Evolutionary conservation across 768 basidiomycete species (phyloP).

Genomic region (Lactarius pseudohatsudake): DNA sequence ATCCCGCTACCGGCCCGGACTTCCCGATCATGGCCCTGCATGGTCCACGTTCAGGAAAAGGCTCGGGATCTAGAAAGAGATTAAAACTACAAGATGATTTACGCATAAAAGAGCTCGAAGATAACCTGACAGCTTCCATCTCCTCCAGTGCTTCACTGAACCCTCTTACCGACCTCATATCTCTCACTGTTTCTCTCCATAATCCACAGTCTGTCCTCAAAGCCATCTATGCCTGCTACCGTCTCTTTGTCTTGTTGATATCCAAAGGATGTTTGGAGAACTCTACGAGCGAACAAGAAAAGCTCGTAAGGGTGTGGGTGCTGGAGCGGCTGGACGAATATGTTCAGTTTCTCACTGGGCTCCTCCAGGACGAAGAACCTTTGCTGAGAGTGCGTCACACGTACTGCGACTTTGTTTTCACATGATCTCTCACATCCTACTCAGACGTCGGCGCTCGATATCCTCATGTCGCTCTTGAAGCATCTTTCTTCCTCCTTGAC

Average conservation of each 20-base stretch:
- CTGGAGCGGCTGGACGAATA: constrained; percentile 73
- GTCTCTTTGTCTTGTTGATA: constrained; percentile 69
- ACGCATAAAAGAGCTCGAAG: constrained; percentile 51
- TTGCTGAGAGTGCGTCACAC: constrained; percentile 59
- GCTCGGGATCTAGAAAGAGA: constrained; percentile 29
- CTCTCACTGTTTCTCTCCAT: constrained; percentile 48
- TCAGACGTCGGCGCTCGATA: constrained; percentile 70
- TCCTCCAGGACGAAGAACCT: constrained; percentile 78
- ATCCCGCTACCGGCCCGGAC: not conserved
- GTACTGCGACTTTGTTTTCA: not conserved
- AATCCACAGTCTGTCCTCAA: constrained; percentile 65
- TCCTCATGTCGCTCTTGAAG: constrained; percentile 73
- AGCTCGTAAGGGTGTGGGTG: constrained; percentile 73
- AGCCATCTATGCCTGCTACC: constrained; percentile 78
- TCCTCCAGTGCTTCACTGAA: constrained; percentile 67
- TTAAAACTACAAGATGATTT: constrained; percentile 30
- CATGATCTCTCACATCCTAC: constrained; percentile 16
- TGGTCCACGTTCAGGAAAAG: constrained; percentile 7
- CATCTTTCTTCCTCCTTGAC: constrained; percentile 70
- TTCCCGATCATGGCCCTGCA: constrained; percentile 23
- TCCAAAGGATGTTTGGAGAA: constrained; percentile 52
- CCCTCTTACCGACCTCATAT: constrained; percentile 69
- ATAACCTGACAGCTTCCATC: constrained; percentile 53
- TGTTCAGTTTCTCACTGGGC: constrained; percentile 61
- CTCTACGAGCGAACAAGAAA: constrained; percentile 56